phyloP scores from a whole-genome alignment of 164 flowering plant genomes.

The Malania oleifera region DNA sequence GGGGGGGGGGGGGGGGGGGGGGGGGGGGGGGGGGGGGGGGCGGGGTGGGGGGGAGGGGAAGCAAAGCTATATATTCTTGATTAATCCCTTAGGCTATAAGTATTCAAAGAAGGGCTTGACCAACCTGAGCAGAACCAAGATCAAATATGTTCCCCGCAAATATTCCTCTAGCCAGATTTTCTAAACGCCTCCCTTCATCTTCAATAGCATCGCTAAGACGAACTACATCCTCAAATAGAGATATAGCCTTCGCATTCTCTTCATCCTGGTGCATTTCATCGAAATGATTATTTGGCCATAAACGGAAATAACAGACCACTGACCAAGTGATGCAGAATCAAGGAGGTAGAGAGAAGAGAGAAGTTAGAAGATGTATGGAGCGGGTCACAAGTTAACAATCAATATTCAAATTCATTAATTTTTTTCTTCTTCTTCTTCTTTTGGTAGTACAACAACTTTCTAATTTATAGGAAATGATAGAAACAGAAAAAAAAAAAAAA shows the following conservation, averaged over 20 bases:
- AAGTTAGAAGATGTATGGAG: too few relatives aligned
- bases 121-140: constrained; percentile 96
- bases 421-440: too few relatives aligned
- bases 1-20: too few relatives aligned
- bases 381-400: too few relatives aligned
- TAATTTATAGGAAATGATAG: neutral
- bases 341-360: too few relatives aligned
- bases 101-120: constrained; percentile 1
- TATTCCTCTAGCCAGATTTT: constrained; percentile 85
- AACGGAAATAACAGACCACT: neutral
- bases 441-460: too few relatives aligned
- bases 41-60: too few relatives aligned
- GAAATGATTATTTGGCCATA: neutral
- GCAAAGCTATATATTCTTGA: too few relatives aligned
- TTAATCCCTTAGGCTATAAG: too few relatives aligned
- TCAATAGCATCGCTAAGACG: constrained; percentile 82
- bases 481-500: neutral
- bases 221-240: constrained; percentile 69
- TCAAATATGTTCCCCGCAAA: constrained; percentile 99
- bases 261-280: constrained; percentile 59
- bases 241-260: constrained; percentile 93
- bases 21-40: too few relatives aligned
- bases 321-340: too few relatives aligned
- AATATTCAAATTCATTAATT: too few relatives aligned
- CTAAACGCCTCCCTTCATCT: constrained; percentile 68